Conservation (phyloP, 192 early-diverging fungal genomes). For the Coemansia sp. region DNA sequence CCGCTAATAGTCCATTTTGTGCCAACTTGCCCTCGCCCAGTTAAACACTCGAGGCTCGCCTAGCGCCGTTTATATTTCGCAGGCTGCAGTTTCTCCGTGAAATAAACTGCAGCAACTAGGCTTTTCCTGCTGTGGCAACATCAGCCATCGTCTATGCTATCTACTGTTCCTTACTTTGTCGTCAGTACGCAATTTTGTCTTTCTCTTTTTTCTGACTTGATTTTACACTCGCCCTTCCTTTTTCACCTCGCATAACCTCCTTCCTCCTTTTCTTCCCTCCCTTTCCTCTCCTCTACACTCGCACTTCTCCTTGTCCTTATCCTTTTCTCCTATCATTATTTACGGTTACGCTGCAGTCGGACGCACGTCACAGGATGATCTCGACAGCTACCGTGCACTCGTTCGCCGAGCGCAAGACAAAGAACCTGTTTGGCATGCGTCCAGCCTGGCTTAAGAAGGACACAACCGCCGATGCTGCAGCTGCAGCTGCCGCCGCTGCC, state of each 20-base stretch:
- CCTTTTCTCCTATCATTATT: not conserved
- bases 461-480: slow-evolving; percentile 7
- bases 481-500: slow-evolving; percentile 5
- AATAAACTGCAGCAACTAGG: slow-evolving; percentile 6
- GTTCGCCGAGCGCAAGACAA: slow-evolving; percentile 46
- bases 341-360: not conserved
- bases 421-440: slow-evolving; percentile 50
- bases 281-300: slow-evolving; percentile 3
- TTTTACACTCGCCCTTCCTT: slow-evolving; percentile 1
- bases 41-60: not conserved
- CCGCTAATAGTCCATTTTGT: not conserved
- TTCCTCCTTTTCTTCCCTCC: slow-evolving; percentile 7
- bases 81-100: not conserved
- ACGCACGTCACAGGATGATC: slow-evolving; percentile 27
- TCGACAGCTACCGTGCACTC: slow-evolving; percentile 37
- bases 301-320: not conserved
- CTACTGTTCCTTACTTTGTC: slow-evolving; percentile 6
- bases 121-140: slow-evolving; percentile 10
- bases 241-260: slow-evolving; percentile 1
- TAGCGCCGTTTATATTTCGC: not conserved
- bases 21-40: not conserved
- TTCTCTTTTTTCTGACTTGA: slow-evolving; percentile 3
- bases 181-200: slow-evolving; percentile 4
- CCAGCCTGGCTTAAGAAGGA: slow-evolving; percentile 43
- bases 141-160: slow-evolving; percentile 7